These are phyloP conservation scores for Galium porrigens DNA, from an alignment of 305 asterid species.

Conservation along the genomic window DNA sequence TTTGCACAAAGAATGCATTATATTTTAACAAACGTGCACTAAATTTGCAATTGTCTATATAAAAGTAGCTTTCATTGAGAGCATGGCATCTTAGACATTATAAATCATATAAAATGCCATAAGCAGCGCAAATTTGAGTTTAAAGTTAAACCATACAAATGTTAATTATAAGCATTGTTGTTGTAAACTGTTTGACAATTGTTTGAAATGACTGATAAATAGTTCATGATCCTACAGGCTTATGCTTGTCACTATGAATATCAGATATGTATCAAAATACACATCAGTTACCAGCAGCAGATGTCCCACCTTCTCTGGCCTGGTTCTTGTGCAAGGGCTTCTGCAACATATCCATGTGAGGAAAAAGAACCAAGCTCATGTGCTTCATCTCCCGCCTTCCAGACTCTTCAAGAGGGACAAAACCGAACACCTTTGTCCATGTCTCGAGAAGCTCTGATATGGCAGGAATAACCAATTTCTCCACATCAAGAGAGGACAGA, in stretches of 20 bases:
- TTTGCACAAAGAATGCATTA: not conserved
- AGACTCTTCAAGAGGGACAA: slow-evolving; percentile 52
- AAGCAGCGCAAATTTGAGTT: not conserved
- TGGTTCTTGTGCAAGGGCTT: slow-evolving; percentile 35
- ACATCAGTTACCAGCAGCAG: slow-evolving; percentile 41
- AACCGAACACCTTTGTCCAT: slow-evolving; percentile 78
- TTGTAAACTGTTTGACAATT: not conserved
- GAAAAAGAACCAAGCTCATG: slow-evolving; percentile 74
- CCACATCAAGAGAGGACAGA: slow-evolving; percentile 59
- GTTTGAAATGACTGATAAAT: not conserved
- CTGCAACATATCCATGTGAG: slow-evolving; percentile 67
- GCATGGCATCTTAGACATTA: not conserved
- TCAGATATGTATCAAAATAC: not conserved
- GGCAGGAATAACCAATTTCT: slow-evolving; percentile 76
- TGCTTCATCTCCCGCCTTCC: slow-evolving; percentile 46
- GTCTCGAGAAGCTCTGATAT: slow-evolving; percentile 65
- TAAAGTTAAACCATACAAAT: not conserved
- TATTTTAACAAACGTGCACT: not conserved
- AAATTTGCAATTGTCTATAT: not conserved
- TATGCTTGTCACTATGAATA: not conserved
- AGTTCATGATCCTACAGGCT: not conserved
- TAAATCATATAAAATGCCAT: not conserved
- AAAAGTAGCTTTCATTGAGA: not conserved
- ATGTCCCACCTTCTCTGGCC: slow-evolving; percentile 16
- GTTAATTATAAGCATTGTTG: not conserved